Percentiles rank a stretch among this genome's conserved stretches.
Evolutionary conservation across 2,329 filamentous ascomycete genomes (phyloP).

Genomic region (Epichloe uncinata): DNA sequence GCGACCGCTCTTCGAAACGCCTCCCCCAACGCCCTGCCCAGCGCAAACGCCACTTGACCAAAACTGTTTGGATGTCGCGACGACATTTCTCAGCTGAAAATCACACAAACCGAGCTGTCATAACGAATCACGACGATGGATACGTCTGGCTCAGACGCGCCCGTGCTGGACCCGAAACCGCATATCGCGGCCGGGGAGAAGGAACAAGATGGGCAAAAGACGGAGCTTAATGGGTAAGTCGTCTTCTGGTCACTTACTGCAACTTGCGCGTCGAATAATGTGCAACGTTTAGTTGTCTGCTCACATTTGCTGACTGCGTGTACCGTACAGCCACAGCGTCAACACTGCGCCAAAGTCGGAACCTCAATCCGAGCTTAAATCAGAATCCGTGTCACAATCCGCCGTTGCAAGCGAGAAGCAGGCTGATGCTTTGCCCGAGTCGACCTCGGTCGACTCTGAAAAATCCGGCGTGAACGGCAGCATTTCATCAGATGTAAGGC

Average conservation of each 20-base stretch:
- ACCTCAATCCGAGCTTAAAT: background rate
- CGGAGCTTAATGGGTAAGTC: constrained; percentile 27
- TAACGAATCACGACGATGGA: constrained; percentile 38
- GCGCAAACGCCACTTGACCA: constrained; percentile 8
- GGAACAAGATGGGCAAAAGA: constrained; percentile 18
- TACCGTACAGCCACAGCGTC: background rate
- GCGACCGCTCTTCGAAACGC: background rate
- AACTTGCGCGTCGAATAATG: background rate
- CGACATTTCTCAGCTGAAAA: background rate
- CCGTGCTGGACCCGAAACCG: constrained; percentile 35
- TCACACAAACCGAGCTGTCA: background rate
- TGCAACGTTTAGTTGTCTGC: background rate
- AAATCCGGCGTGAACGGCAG: constrained; percentile 9
- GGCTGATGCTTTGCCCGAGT: background rate
- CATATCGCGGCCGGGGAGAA: constrained; percentile 15
- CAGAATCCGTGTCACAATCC: constrained; percentile 6
- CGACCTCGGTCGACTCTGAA: constrained; percentile 4
- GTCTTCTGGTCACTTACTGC: constrained; percentile 3
- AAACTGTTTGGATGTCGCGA: constrained; percentile 8
- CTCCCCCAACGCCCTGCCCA: background rate
- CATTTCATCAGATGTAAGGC: constrained; percentile 1
- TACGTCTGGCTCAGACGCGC: constrained; percentile 30
- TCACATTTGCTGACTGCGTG: constrained; percentile 1
- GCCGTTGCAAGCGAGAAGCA: background rate
- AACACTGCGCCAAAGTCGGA: constrained; percentile 8